A percentile compares a stretch with the other conserved stretches of the same genome.
phyloP scores from a whole-genome alignment of 2,329 filamentous ascomycete genomes.

The Pestalotiopsis sp. region DNA sequence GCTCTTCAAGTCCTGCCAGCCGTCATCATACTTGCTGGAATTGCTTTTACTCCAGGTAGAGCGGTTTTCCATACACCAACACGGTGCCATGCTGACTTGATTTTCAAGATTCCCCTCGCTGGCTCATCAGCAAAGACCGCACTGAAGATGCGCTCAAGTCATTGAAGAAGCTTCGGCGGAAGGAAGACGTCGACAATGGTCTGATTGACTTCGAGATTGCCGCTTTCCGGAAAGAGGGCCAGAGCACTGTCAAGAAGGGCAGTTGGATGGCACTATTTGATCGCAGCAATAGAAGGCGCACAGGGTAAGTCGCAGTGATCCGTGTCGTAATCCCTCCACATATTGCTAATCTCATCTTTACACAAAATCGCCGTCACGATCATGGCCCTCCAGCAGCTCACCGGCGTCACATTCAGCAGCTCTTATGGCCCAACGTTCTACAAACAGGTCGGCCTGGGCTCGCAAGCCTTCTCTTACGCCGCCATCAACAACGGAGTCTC shows the following conservation, averaged over 20 bases:
- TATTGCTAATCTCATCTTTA: background rate
- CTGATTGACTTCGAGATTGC: slow-evolving; percentile 16
- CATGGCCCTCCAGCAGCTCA: slow-evolving; percentile 15
- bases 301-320: background rate
- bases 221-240: slow-evolving; percentile 14
- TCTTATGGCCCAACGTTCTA: slow-evolving; percentile 17
- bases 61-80: background rate
- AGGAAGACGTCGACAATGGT: slow-evolving; percentile 10
- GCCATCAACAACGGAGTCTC: slow-evolving; percentile 20
- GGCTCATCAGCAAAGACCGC: slow-evolving; percentile 12
- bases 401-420: slow-evolving; percentile 13
- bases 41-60: background rate
- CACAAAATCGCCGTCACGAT: slow-evolving; percentile 12
- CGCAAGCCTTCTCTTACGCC: slow-evolving; percentile 11
- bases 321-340: background rate
- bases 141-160: slow-evolving; percentile 3
- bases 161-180: background rate
- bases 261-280: slow-evolving; percentile 12
- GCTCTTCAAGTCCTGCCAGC: slow-evolving; percentile 18
- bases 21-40: slow-evolving; percentile 14
- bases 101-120: slow-evolving; percentile 7
- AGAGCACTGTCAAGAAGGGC: slow-evolving; percentile 7
- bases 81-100: background rate
- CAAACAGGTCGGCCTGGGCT: slow-evolving; percentile 10
- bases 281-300: background rate